Percentiles rank a stretch among this genome's conserved stretches.
Conservation (phyloP, 140 eudicot genomes). For the Stevia rebaudiana region DNA sequence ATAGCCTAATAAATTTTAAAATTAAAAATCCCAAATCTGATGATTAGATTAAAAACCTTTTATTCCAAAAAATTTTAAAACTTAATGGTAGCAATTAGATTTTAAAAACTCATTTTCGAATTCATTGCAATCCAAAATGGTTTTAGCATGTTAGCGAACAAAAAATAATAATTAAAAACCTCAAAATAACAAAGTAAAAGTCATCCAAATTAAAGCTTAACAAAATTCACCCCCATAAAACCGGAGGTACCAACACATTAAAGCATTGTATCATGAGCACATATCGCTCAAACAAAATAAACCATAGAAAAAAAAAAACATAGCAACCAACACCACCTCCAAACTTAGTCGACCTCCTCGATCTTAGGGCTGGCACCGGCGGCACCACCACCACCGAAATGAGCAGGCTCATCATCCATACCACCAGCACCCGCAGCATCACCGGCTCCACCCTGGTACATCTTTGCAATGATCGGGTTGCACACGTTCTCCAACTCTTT, state of each 20-base stretch:
- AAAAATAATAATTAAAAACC: background rate
- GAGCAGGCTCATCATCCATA: conserved; percentile 50
- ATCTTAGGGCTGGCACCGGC: conserved; percentile 71
- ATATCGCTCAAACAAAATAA: conserved; percentile 3
- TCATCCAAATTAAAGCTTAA: conserved; percentile 17
- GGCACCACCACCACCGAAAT: conserved; percentile 47
- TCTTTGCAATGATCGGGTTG: conserved; percentile 59
- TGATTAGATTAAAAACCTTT: too few species aligned
- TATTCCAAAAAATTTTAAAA: too few species aligned
- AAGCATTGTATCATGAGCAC: background rate
- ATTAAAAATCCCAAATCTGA: too few species aligned
- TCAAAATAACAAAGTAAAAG: background rate
- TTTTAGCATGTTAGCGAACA: too few species aligned
- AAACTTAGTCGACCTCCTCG: conserved; percentile 58
- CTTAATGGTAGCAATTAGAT: too few species aligned
- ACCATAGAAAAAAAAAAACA: conserved; percentile 10
- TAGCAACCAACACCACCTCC: background rate
- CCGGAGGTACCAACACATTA: background rate
- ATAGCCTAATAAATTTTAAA: too few species aligned
- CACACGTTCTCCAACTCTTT: conserved; percentile 53
- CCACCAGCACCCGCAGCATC: conserved; percentile 35
- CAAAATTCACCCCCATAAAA: conserved; percentile 33
- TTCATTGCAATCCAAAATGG: too few species aligned
- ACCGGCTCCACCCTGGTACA: conserved; percentile 54
- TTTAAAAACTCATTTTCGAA: too few species aligned